Evolutionary conservation across 139 green algal genomes (phyloP).

Genomic region (Coelastrella sp.): DNA sequence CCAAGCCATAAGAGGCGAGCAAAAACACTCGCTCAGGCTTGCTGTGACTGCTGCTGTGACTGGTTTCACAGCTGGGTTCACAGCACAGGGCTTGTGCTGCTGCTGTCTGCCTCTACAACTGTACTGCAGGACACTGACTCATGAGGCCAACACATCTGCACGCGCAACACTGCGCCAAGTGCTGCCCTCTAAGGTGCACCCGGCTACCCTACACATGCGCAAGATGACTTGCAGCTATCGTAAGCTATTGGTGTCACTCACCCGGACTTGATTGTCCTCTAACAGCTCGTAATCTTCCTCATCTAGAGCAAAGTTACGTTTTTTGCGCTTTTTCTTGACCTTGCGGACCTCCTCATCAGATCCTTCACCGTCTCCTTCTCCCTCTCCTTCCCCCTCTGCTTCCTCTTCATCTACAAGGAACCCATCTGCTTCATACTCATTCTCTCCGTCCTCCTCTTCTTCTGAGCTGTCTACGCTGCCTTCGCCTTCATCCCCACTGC

Average conservation of each 20-base stretch:
- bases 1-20: no score
- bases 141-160: no score
- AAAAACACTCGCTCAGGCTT: no score
- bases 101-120: no score
- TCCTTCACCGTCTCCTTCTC: conserved; percentile 52
- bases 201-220: no score
- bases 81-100: no score
- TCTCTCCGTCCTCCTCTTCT: conserved; percentile 54
- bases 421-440: conserved; percentile 55
- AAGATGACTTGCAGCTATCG: no score
- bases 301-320: conserved; percentile 77
- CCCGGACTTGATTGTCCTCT: conserved; percentile 81
- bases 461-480: conserved; percentile 42
- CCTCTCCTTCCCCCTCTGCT: conserved; percentile 67
- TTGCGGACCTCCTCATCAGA: conserved; percentile 44
- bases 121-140: no score
- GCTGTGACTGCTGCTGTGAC: no score
- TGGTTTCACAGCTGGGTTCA: no score
- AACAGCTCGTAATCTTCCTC: conserved; percentile 95
- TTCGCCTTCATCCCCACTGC: conserved; percentile 33
- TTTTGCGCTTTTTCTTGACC: conserved; percentile 67
- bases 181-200: no score
- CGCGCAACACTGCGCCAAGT: no score
- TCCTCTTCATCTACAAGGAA: conserved; percentile 62
- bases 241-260: background rate